Conservation (phyloP, 1,284 basidiomycete genomes). For the Naganishia liquefaciens region DNA sequence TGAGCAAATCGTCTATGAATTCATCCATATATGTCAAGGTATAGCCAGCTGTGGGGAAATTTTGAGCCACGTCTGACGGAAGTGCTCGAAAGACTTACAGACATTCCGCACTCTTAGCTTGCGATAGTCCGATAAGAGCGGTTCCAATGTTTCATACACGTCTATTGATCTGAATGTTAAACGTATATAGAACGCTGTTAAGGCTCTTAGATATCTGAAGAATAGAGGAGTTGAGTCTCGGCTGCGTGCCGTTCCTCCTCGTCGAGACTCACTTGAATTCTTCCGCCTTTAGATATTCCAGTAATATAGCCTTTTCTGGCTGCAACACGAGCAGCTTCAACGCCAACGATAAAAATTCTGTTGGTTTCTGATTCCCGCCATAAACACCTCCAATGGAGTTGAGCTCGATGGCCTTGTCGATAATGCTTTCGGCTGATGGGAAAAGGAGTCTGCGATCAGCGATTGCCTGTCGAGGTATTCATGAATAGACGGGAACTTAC, state of each 20-base stretch:
- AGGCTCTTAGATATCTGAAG: constrained; percentile 81
- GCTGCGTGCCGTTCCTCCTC: not conserved
- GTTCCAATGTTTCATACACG: constrained; percentile 90
- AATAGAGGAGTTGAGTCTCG: constrained; percentile 11
- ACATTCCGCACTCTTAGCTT: constrained; percentile 81
- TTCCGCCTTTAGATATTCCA: constrained; percentile 91
- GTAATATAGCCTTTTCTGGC: constrained; percentile 91
- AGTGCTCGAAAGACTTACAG: constrained; percentile 59
- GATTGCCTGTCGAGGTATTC: not conserved
- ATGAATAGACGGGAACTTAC: constrained; percentile 55
- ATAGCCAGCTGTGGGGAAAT: constrained; percentile 66
- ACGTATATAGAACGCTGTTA: constrained; percentile 91
- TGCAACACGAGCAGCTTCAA: constrained; percentile 95
- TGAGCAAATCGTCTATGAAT: constrained; percentile 81
- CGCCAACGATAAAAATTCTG: constrained; percentile 85
- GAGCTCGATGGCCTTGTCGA: constrained; percentile 85
- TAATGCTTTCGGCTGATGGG: constrained; percentile 75
- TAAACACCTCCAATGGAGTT: constrained; percentile 88
- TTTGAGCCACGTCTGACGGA: constrained; percentile 27
- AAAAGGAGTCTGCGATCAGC: not conserved
- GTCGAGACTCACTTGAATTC: constrained; percentile 97
- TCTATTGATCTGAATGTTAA: constrained; percentile 89
- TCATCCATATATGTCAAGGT: constrained; percentile 86
- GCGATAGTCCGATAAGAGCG: constrained; percentile 86
- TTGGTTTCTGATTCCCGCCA: constrained; percentile 81